Evolutionary conservation across 2,329 filamentous ascomycete genomes (phyloP).

Genomic region (Beauveria bassiana): DNA sequence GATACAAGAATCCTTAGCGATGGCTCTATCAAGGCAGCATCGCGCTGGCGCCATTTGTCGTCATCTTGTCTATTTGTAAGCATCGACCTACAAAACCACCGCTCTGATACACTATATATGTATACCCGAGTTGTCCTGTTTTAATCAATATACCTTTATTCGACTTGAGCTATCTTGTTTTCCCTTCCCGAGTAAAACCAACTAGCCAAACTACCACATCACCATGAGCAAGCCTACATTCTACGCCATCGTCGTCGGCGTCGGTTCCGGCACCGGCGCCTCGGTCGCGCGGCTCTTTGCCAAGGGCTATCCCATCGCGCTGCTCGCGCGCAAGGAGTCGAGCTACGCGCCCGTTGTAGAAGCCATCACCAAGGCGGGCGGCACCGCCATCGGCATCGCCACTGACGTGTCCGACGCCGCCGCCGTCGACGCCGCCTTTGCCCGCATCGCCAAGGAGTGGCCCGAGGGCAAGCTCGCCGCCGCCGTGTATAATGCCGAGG

Average conservation of each 20-base stretch:
- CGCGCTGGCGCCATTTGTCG: constrained; percentile 4
- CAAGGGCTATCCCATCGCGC: constrained; percentile 61
- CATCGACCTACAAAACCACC: neutral
- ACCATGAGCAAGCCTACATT: constrained; percentile 34
- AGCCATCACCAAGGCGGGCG: constrained; percentile 61
- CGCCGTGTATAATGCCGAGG: constrained; percentile 63
- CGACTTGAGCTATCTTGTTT: neutral
- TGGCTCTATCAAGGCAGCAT: neutral
- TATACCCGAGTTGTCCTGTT: no score
- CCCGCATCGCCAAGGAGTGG: constrained; percentile 53
- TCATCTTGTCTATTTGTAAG: constrained; percentile 8
- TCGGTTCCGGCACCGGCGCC: constrained; percentile 58
- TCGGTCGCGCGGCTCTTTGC: constrained; percentile 50
- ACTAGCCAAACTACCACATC: neutral
- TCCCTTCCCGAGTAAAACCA: no score
- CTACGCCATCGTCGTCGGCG: constrained; percentile 63
- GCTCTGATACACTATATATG: neutral
- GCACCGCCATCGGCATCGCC: constrained; percentile 62
- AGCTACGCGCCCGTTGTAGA: constrained; percentile 59
- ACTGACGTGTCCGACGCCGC: constrained; percentile 37
- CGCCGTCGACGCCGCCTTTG: constrained; percentile 50
- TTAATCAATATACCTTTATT: neutral
- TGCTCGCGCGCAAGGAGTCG: constrained; percentile 61
- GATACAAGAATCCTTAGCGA: neutral
- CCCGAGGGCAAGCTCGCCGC: constrained; percentile 49